Base-by-base conservation (phyloP, 208 protist genomes). In the Trichomonas gallinae region DNA sequence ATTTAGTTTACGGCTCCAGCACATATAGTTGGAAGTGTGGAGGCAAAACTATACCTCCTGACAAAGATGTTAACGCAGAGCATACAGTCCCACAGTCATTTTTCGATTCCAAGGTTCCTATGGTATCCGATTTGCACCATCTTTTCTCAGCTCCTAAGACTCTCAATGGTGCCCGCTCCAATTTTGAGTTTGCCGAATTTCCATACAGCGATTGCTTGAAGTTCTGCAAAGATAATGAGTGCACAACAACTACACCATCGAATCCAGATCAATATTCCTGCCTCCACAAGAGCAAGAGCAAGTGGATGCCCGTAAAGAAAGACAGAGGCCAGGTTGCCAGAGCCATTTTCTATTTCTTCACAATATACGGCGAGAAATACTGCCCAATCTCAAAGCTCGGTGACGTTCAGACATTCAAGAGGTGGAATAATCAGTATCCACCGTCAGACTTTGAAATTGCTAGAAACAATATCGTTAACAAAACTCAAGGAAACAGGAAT, bases 401-500 rank as follows among this genome's bases (percentile, higher is more conserved):
- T 36, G 44, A 93, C 46, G 0, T 93, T 0, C 0, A 51, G 8
- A 93, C 87, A 51, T 93, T 93, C 17, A 58, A 58, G 44, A 34
- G 15, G 8, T 93, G 87, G 87, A 93, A 93, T 51, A 48, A 23
- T 0, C 1, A 42, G 11, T 51, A 58, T 15, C 87, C 87, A 38
- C 87, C 87, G 3, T 34, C 17, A 6, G 44, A 34, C 15, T 38
- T 34, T 15, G 87, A 93, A 51, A 93, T 51, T n/a, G 17, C 44
- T 36, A 4, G 87, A 58, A 51, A 51, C 46, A 38, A 93, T 93
- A 40, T 26, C 13, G 38, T 93, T 6, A 93, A 93, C 15, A 4
- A 38, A 93, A 51, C 87, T 49, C 87, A 93, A 93, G 87, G 87
- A 48, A 93, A 93, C 26, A 93, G 40, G 38, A 93, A 93, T 38